Conservation (phyloP, 2,329 filamentous ascomycete genomes). For the Fusarium abutilonis region DNA sequence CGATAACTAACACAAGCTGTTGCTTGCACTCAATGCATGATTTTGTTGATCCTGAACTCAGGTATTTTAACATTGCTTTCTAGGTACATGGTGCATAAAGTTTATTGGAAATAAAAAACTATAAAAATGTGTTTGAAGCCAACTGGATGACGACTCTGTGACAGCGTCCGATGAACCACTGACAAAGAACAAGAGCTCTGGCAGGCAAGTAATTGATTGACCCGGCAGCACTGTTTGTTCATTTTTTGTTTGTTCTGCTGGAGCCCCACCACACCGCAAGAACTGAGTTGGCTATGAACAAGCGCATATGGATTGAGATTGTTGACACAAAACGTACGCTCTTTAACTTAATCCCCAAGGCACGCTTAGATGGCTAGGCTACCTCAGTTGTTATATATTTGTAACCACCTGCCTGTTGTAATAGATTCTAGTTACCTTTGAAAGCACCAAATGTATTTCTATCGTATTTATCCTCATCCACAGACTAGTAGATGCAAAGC, state of each 20-base stretch:
- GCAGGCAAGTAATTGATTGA: slow-evolving; percentile 4
- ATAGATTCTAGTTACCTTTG: too few species aligned
- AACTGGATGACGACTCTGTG: too few species aligned
- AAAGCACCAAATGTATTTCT: too few species aligned
- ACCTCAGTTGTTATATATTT: not conserved
- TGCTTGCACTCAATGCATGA: too few species aligned
- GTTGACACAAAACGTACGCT: not conserved
- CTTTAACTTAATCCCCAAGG: not conserved
- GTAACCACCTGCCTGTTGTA: too few species aligned
- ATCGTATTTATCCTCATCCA: not conserved
- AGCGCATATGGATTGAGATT: not conserved
- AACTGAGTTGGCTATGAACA: not conserved
- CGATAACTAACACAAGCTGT: not conserved
- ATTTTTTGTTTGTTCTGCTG: slow-evolving; percentile 9
- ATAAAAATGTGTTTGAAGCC: not conserved
- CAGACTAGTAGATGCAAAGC: too few species aligned
- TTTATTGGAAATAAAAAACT: slow-evolving; percentile 9
- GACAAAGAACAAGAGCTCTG: not conserved
- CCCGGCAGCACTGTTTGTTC: not conserved
- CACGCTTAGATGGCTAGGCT: too few species aligned
- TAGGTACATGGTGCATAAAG: not conserved
- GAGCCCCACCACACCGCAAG: slow-evolving; percentile 26
- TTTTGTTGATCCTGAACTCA: not conserved
- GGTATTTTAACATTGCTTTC: not conserved
- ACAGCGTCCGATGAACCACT: too few species aligned